Conservation (phyloP, 148 eudicot genomes). For the Chenopodium album region DNA sequence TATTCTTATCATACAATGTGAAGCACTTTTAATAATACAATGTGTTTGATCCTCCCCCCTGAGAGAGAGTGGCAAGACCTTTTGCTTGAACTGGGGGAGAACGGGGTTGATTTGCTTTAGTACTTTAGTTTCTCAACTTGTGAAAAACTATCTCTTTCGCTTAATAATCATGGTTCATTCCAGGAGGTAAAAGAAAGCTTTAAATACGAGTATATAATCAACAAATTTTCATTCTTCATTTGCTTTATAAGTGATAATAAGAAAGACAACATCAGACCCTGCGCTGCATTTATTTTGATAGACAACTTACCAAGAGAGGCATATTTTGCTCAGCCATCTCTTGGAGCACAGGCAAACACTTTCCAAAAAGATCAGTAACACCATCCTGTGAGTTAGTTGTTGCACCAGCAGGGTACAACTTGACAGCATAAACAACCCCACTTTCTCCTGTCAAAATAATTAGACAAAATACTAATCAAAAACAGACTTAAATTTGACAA, state of each 20-base stretch:
- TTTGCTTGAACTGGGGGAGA: too few relatives aligned
- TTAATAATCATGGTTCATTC: neutral
- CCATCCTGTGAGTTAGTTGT: conserved; percentile 99
- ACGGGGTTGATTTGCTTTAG: neutral
- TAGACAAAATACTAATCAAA: neutral
- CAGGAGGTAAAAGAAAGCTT: neutral
- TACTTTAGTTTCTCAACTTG: neutral
- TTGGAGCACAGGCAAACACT: conserved; percentile 80
- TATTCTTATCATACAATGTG: neutral
- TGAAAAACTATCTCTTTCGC: neutral
- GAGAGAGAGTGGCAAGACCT: too few relatives aligned
- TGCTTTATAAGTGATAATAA: neutral
- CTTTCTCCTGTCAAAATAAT: conserved; percentile 58
- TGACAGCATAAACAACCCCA: conserved; percentile 80
- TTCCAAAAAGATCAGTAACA: conserved; percentile 90
- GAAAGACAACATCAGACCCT: too few relatives aligned
- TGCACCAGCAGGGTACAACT: conserved; percentile 97
- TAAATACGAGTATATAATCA: too few relatives aligned
- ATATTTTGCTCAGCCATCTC: conserved; percentile 89
- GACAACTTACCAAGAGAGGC: conserved; percentile 69
- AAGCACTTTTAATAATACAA: neutral
- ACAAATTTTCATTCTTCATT: neutral
- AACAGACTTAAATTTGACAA: neutral
- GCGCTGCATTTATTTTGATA: neutral
- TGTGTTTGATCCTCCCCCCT: neutral